A percentile compares a stretch with the other conserved stretches of the same genome.
Evolutionary conservation across 345 rosid genomes (phyloP).

Genomic region (Cochlearia excelsa): DNA sequence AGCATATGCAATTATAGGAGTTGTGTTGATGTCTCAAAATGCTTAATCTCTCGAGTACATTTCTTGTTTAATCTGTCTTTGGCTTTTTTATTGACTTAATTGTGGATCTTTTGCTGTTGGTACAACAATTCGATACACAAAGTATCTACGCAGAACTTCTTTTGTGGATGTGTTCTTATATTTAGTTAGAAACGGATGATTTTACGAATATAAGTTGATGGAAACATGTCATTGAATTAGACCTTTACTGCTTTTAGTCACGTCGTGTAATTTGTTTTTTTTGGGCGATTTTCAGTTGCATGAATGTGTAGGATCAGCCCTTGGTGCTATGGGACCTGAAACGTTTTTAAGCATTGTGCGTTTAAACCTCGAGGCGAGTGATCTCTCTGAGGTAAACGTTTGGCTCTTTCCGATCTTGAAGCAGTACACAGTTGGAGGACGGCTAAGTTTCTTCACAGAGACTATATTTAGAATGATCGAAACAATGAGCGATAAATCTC

Average conservation of each 20-base stretch:
- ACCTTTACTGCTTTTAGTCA: conserved; percentile 2
- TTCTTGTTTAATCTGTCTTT: conserved; percentile 2
- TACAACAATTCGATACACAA: background rate
- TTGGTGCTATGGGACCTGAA: conserved; percentile 94
- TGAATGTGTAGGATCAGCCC: conserved; percentile 89
- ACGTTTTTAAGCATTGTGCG: conserved; percentile 65
- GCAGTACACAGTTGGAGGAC: conserved; percentile 85
- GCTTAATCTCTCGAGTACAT: conserved; percentile 9
- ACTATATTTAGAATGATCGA: conserved; percentile 52
- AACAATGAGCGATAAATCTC: conserved; percentile 56
- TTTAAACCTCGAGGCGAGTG: conserved; percentile 70
- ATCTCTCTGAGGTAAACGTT: conserved; percentile 77
- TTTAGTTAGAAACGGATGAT: conserved; percentile 14
- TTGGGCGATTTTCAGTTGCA: conserved; percentile 57
- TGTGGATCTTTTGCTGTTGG: conserved; percentile 22
- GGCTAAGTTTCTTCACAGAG: conserved; percentile 64
- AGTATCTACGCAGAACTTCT: conserved; percentile 2
- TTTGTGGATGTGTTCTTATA: background rate
- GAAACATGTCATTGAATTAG: conserved; percentile 11
- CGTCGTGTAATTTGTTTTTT: conserved; percentile 20
- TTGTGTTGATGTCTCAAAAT: background rate
- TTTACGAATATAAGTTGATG: background rate
- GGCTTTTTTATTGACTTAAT: conserved; percentile 9
- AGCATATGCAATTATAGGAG: conserved; percentile 11
- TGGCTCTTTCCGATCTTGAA: conserved; percentile 95